Evolutionary conservation across 164 flowering plant species (phyloP), one percentile per base, ranked within the genome.

Genomic region (Chloranthus sessilifolius): DNA sequence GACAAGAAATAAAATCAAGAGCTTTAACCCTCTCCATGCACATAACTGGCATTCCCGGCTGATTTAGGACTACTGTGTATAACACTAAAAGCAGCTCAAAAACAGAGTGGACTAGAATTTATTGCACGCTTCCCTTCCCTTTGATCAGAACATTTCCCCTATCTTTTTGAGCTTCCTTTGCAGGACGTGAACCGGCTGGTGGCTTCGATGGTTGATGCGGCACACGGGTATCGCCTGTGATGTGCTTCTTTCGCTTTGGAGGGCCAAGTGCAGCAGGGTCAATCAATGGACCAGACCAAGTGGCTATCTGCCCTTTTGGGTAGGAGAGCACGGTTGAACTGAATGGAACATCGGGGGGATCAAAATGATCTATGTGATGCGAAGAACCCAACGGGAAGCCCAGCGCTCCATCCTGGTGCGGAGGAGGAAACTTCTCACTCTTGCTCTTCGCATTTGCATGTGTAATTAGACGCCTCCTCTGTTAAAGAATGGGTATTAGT

Each of bases 391-490:
- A 46, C 17, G 95, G 87, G 62, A 73, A 85, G 40, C 95, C 95
- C 29, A 90, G 80, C 5, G 85, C 66, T 65, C 95, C 97, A 63
- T 90, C 97, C 67, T 87, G 91, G 74, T 90, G 97, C 25, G 97
- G 95, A 27, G 97, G 97, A 41, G 97, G 97, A 52, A 90, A 90
- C 70, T 90, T 90, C 63, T 90, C 97, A 12, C 97, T 90, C 62
- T 86, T 90, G 76, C 97, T 87, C 74, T 87, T 90, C n/a, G 97
- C 95, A 73, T 90, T 90, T 64, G 91, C 83, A 58, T 87, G 95
- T 6, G 82, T 69, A 56, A 90, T 81, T 34, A 82, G 65, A n/a
- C 95, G 90, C 48, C 95, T 76, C 63, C 87, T 72, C 97, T 87
- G 87, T 36, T 26, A 20, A 38, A 2, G 15, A 12, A 6, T 15